Base-by-base conservation (phyloP, 495 filamentous ascomycete species). In the Neurospora tetrasperma region DNA sequence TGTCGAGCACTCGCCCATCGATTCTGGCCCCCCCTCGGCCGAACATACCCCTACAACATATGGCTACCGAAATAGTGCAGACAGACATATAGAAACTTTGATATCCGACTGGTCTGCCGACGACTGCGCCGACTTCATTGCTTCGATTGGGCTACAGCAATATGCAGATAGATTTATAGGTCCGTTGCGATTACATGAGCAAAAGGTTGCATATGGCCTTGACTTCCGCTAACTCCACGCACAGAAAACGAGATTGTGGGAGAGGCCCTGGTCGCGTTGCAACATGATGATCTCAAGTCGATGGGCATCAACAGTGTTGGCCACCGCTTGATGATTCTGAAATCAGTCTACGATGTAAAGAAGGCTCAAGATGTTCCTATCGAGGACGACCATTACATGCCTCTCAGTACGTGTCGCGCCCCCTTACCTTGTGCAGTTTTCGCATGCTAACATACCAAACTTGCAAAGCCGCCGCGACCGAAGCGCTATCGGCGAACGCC, bases 261-360 rank as follows among this genome's bases (percentile, higher is more conserved):
- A 69, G 94, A 98, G 79, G 95, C 93, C 54, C 85, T 99, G 70
- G 87, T 98, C 74, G 93, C 92, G 42, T 83, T 99, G 71, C 90
- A 91, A 74, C 96, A 98, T 81, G 93, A 96, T 66, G 95, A 98
- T 77, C 83, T 99, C 79, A 97, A 94, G 81, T 91, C 97, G 78
- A 95, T 99, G 89, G 94, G 93, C 46, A 90, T 99, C 75, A 84
- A 85, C 70, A 97, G 95, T 80, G 92, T 97, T 44, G 96, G 96
- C 5, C 96, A 99, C 82, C 90, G 96, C 39, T 86, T 99, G 73
- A 97, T 94, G 3, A 96, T 99, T 54, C 86, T 99, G 69, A 98
- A 97, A 83, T 92, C 88, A 74, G 93, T 98, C 43, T 99, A 97
- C 81, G 94, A 98, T 78, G 89, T 94, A 75, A 99, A 99, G 84